These are phyloP conservation scores for Tephrocybe sp. DNA, from an alignment of 768 basidiomycete genomes.

Conservation along the genomic window DNA sequence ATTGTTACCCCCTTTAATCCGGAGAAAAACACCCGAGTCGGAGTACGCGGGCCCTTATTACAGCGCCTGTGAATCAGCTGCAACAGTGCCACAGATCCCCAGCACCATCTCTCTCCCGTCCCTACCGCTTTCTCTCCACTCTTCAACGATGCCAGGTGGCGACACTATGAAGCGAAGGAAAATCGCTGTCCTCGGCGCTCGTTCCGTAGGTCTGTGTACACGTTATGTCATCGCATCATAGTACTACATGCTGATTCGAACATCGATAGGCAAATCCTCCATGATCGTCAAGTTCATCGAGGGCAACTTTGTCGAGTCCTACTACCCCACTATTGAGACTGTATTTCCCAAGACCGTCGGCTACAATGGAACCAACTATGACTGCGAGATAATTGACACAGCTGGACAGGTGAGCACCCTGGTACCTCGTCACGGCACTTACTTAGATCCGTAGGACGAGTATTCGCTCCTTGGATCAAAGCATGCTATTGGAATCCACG, in stretches of 20 bases:
- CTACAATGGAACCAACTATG: slow-evolving; percentile 78
- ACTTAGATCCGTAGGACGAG: slow-evolving; percentile 63
- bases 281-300: slow-evolving; percentile 86
- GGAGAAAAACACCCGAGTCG: slow-evolving; percentile 15
- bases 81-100: slow-evolving; percentile 1
- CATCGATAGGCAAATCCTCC: slow-evolving; percentile 80
- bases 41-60: slow-evolving; percentile 7
- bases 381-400: slow-evolving; percentile 93
- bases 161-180: slow-evolving; percentile 64
- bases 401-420: slow-evolving; percentile 73
- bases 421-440: slow-evolving; percentile 6
- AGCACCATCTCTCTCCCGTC: slow-evolving; percentile 12
- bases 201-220: slow-evolving; percentile 70
- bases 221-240: slow-evolving; percentile 19
- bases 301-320: slow-evolving; percentile 79
- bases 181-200: slow-evolving; percentile 81
- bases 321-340: slow-evolving; percentile 90
- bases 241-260: slow-evolving; percentile 5
- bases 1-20: background rate
- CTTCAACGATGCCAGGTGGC: slow-evolving; percentile 21
- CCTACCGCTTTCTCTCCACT: slow-evolving; percentile 26
- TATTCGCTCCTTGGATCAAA: slow-evolving; percentile 86
- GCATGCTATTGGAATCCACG: slow-evolving; percentile 92
- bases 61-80: slow-evolving; percentile 4
- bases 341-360: slow-evolving; percentile 73